These are phyloP conservation scores for Rubia yunnanensis DNA, from an alignment of 257 asterid genomes.

Conservation along the genomic window DNA sequence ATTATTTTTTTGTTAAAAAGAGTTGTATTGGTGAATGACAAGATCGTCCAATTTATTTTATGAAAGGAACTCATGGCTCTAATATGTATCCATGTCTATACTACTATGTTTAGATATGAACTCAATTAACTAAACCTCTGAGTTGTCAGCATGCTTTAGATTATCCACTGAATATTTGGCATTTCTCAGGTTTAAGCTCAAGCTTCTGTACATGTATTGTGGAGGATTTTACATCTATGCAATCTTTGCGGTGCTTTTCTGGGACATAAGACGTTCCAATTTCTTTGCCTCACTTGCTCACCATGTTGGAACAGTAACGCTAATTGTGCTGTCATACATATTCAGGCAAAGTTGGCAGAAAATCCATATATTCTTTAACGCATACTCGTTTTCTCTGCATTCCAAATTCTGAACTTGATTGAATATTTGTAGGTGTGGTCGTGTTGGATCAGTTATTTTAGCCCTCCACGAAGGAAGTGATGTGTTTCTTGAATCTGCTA, in stretches of 20 bases:
- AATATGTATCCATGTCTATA: no score
- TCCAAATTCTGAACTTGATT: neutral
- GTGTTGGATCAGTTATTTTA: slow-evolving; percentile 27
- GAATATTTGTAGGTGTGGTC: slow-evolving; percentile 16
- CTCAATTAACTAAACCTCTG: no score
- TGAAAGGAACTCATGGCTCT: no score
- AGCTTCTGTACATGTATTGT: slow-evolving; percentile 28
- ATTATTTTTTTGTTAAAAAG: no score
- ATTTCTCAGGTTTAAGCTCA: slow-evolving; percentile 22
- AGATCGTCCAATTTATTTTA: no score
- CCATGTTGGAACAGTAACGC: slow-evolving; percentile 21
- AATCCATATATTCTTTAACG: neutral
- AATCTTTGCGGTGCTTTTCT: slow-evolving; percentile 24
- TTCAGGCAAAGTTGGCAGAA: slow-evolving; percentile 13
- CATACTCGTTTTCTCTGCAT: neutral
- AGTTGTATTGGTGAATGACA: no score
- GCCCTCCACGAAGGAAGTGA: slow-evolving; percentile 34
- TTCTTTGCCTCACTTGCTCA: slow-evolving; percentile 23
- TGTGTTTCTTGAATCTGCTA: slow-evolving; percentile 30
- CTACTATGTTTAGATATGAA: no score
- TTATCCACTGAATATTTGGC: neutral
- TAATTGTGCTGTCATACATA: slow-evolving; percentile 22
- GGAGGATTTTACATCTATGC: slow-evolving; percentile 31
- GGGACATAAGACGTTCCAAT: slow-evolving; percentile 29
- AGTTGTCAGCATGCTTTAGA: no score